Conservation (phyloP, 2,329 filamentous ascomycete genomes). For the Fusarium sarcochroum region DNA sequence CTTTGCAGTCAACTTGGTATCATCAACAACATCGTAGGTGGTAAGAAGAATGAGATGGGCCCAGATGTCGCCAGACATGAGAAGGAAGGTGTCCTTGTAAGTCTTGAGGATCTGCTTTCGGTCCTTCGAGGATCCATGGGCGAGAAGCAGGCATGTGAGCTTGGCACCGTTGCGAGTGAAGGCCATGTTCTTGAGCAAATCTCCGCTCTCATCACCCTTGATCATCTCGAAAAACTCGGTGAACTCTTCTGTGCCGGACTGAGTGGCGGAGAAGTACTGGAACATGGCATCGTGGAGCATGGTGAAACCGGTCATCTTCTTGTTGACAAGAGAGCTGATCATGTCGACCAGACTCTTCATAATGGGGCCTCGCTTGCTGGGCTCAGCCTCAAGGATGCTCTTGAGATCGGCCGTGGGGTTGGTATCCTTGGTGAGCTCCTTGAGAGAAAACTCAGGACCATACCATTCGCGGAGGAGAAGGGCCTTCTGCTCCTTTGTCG, state of each 20-base stretch:
- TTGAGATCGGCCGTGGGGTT: constrained; percentile 77
- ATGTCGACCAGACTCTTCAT: constrained; percentile 88
- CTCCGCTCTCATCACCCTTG: constrained; percentile 91
- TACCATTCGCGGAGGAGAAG: constrained; percentile 95
- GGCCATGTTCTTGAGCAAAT: constrained; percentile 93
- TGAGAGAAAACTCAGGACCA: constrained; percentile 90
- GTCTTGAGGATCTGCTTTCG: constrained; percentile 88
- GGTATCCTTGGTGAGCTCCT: constrained; percentile 70
- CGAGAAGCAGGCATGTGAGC: constrained; percentile 84
- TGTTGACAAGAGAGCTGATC: constrained; percentile 94
- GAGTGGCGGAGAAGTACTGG: constrained; percentile 90
- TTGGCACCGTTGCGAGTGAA: constrained; percentile 92
- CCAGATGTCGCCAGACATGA: constrained; percentile 84
- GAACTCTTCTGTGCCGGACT: constrained; percentile 83
- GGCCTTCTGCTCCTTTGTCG: constrained; percentile 88
- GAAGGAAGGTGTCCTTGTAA: constrained; percentile 89
- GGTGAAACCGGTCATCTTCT: constrained; percentile 96
- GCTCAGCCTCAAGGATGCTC: constrained; percentile 79
- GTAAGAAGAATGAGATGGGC: constrained; percentile 87
- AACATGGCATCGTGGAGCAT: constrained; percentile 99
- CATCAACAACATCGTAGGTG: constrained; percentile 92
- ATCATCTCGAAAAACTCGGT: constrained; percentile 90
- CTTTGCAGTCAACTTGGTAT: constrained; percentile 90
- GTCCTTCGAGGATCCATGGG: constrained; percentile 91
- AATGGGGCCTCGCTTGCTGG: constrained; percentile 88